Evolutionary conservation across 1,284 basidiomycete species (phyloP).

Genomic region (Dichomitus squalens): DNA sequence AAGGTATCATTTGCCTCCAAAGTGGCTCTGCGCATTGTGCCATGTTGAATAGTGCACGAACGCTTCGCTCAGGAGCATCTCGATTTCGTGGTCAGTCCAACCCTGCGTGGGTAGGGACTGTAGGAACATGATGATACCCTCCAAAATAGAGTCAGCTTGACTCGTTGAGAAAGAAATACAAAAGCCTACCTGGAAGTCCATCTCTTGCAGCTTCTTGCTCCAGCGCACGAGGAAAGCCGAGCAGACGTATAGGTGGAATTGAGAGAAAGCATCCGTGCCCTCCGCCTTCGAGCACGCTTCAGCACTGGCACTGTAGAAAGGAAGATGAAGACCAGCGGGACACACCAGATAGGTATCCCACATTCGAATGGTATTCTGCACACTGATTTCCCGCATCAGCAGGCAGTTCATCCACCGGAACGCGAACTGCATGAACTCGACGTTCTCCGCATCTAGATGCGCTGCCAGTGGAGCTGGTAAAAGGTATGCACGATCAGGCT

Average conservation of each 20-base stretch:
- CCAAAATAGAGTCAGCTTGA: neutral
- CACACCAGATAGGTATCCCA: slow-evolving; percentile 97
- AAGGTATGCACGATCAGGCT: neutral
- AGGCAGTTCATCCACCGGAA: slow-evolving; percentile 99
- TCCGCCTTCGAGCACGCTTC: slow-evolving; percentile 71
- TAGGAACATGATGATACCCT: slow-evolving; percentile 99
- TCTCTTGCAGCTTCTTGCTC: slow-evolving; percentile 86
- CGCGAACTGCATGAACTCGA: slow-evolving; percentile 98
- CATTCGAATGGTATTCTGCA: slow-evolving; percentile 95
- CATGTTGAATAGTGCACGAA: slow-evolving; percentile 94
- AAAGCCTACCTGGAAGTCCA: slow-evolving; percentile 90
- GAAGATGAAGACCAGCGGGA: slow-evolving; percentile 4
- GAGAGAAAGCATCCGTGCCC: slow-evolving; percentile 93
- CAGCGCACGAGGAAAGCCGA: slow-evolving; percentile 93
- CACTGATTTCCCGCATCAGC: slow-evolving; percentile 94
- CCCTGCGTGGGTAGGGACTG: slow-evolving; percentile 94
- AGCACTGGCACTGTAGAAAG: neutral
- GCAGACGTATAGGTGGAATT: slow-evolving; percentile 96
- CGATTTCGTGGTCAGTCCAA: slow-evolving; percentile 96
- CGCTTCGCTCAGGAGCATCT: slow-evolving; percentile 93
- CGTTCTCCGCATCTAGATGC: slow-evolving; percentile 87
- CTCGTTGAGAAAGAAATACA: neutral
- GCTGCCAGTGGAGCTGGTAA: slow-evolving; percentile 71
- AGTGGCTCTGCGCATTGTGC: slow-evolving; percentile 94
- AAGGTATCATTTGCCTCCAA: slow-evolving; percentile 43